Evolutionary conservation across 176 grass and related monocot genomes (phyloP), one percentile per base, ranked within the genome.

Genomic region (Chloris gayana): DNA sequence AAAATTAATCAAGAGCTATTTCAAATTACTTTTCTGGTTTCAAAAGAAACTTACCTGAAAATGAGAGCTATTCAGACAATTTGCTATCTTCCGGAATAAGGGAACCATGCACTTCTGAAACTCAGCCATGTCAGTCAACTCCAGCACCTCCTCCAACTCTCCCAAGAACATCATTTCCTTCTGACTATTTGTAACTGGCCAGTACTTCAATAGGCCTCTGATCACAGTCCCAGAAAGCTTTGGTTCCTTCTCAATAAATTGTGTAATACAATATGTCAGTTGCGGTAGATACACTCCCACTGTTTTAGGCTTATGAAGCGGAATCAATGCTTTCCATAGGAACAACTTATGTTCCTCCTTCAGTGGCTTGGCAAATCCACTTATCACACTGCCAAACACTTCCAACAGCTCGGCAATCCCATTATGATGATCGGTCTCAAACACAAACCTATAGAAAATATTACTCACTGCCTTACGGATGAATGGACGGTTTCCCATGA

Each of bases 161-260:
- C 94, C 94, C 88, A 97, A 91, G 87, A 97, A 97, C 91, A 97
- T 97, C 78, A 93, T 93, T 84, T 97, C 94, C 88, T 97, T 97
- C 80, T 97, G 94, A 82, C 88, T 93, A 62, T 97, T 97, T 18
- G 90, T 91, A 83, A 97, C 86, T 0, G 94, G 94, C 94, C 94
- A 97, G 39, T 91, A 97, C 39, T 97, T 97, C 81, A 97, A 66
- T 78, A 97, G 76, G 17, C 94, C 94, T 73, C 90, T 93, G 24
- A 97, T 93, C 44, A 97, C 88, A 19, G 88, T 86, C 42, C 91
- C 91, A 12, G 88, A 46, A 83, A 97, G 83, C 82, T 97, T 97
- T 0, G 91, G 88, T 73, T 97, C 94, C 88, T 97, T 97, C 83
- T 93, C 94, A 18, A 97, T 91, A 86, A 97, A 97, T 75, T 93